Base-by-base conservation (phyloP, 1,284 basidiomycete species). In the Apiotrichum gracile region DNA sequence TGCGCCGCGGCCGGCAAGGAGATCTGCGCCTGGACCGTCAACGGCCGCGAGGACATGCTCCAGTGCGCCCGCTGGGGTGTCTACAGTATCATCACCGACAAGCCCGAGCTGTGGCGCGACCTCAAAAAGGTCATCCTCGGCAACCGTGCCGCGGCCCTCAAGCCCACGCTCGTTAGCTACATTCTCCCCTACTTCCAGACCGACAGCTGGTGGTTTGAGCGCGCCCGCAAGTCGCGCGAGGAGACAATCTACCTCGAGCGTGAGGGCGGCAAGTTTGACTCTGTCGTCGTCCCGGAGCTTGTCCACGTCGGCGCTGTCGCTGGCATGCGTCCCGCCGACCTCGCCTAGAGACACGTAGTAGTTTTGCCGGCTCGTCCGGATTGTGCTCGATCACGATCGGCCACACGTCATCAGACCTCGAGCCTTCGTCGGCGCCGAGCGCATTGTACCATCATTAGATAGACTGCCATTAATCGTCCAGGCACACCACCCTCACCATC, bases 11-110 rank as follows among this genome's bases (percentile, higher is more conserved):
- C 82, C 1, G 87, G 87, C 22, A 99, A 99, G 81, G 82, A 82
- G 65, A 66, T 97, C 43, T 86, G 92, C 38, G 51, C 53, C 6
- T 63, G 58, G 60, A 98, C 94, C 0, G 93, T 97, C 27, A 98
- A 97, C 71, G 82, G 86, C 44, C 83, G 85, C 12, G 83, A 84
- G 55, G 86, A 94, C 70, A 97, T 98, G 93, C 87, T 94, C 78
- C 89, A 97, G 82, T 91, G 90, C 56, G 86, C 87, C 19, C 80
- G 91, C 61, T 97, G 92, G 94, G 88, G 84, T 56, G 87, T 90
- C 21, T 83, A 87, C 66, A 91, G 85, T 12, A 88, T 98, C 61
- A 81, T 98, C 59, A 94, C 91, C 5, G 94, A 98, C 65, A 76
- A 77, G 51, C 73, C 73, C 13, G 70, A 62, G 31, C 49, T 66